phyloP scores from a whole-genome alignment of 805 yeast genomes.

The Huiozyma naganishii region DNA sequence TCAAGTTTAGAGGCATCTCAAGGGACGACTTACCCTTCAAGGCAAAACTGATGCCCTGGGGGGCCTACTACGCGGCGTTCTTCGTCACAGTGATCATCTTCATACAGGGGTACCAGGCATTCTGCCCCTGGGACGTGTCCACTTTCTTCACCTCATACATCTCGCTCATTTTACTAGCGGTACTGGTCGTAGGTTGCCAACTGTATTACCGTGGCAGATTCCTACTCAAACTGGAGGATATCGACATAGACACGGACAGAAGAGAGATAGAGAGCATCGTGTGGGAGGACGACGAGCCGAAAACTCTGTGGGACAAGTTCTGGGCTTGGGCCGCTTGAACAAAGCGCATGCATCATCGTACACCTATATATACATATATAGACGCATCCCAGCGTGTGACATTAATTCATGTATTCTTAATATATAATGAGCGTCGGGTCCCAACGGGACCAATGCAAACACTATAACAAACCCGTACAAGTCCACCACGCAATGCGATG shows the following conservation, averaged over 20 bases:
- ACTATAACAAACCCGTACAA: too few relatives aligned
- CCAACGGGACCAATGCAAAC: too few relatives aligned
- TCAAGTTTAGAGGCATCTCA: constrained; percentile 49
- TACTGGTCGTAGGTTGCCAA: constrained; percentile 41
- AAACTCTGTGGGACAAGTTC: constrained; percentile 42
- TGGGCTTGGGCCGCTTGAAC: constrained; percentile 31
- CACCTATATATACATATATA: neutral
- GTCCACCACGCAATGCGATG: too few relatives aligned
- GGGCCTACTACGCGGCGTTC: constrained; percentile 49
- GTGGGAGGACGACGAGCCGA: constrained; percentile 45
- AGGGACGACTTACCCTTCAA: constrained; percentile 59
- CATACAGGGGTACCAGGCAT: constrained; percentile 58
- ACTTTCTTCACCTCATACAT: constrained; percentile 57
- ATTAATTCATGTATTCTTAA: neutral
- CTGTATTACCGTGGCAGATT: constrained; percentile 39
- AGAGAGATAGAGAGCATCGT: constrained; percentile 46
- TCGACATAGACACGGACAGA: constrained; percentile 57
- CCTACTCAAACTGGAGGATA: constrained; percentile 39
- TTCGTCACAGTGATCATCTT: constrained; percentile 46
- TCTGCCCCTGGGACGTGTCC: constrained; percentile 43
- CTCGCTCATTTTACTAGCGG: constrained; percentile 45
- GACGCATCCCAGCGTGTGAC: neutral
- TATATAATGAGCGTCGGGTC: too few relatives aligned
- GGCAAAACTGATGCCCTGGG: constrained; percentile 53
- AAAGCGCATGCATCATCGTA: neutral